These are phyloP conservation scores for Daldinia concentrica DNA, from an alignment of 495 filamentous ascomycete genomes.

Conservation along the genomic window DNA sequence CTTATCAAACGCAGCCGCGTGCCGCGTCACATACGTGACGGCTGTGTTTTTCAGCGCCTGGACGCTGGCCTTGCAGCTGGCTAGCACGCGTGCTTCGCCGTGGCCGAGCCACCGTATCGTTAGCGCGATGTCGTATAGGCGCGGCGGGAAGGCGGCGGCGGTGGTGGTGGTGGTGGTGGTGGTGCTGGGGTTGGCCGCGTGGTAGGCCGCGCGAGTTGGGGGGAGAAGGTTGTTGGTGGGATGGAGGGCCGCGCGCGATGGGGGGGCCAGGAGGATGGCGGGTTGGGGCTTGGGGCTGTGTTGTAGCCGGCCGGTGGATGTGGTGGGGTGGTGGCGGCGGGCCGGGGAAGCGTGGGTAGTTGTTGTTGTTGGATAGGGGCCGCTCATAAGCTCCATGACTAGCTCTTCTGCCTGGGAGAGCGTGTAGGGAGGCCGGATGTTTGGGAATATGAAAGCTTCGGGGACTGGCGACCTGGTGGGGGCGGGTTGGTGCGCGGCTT, in stretches of 20 bases:
- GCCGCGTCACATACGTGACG: constrained; percentile 37
- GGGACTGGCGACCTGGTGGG: constrained; percentile 10
- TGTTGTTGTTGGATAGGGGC: neutral
- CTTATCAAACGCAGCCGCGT: constrained; percentile 21
- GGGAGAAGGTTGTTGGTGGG: neutral
- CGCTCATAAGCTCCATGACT: neutral
- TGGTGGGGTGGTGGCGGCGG: neutral
- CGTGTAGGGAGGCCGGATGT: neutral
- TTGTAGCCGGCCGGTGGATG: neutral
- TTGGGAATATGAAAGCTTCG: neutral
- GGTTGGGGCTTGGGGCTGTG: neutral
- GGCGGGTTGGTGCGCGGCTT: constrained; percentile 23
- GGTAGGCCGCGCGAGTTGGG: neutral
- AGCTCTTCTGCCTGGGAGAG: neutral
- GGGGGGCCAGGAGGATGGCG: neutral
- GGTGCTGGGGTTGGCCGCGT: neutral
- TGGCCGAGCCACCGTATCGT: constrained; percentile 45
- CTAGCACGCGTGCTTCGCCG: constrained; percentile 46
- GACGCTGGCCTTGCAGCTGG: constrained; percentile 32
- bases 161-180: no score
- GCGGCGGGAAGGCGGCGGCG: neutral
- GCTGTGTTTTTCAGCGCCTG: constrained; percentile 45
- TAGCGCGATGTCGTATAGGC: constrained; percentile 42
- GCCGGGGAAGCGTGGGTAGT: neutral
- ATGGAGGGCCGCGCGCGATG: neutral